Conservation (phyloP, 225 moss, liverwort and hornwort genomes). For the Rhytidiadelphus loreus region DNA sequence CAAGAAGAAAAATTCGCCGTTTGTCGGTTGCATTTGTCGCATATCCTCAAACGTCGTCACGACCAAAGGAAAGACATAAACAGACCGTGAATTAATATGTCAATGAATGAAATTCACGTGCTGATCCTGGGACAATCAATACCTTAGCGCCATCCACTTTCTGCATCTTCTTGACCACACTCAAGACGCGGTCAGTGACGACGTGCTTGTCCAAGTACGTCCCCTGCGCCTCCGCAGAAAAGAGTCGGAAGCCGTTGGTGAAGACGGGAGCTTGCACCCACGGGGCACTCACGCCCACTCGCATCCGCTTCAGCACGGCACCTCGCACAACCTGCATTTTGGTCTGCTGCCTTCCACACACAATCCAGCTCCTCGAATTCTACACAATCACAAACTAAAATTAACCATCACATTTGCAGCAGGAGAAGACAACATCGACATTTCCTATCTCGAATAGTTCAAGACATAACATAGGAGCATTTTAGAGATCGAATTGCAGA, state of each 20-base stretch:
- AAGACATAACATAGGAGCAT: neutral
- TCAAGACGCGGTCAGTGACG: slow-evolving; percentile 75
- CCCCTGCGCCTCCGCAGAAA: slow-evolving; percentile 40
- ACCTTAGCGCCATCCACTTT: slow-evolving; percentile 66
- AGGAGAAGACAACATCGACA: neutral
- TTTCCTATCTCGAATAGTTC: neutral
- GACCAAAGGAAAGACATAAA: neutral
- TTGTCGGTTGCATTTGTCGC: neutral
- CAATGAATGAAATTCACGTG: neutral
- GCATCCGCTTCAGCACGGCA: slow-evolving; percentile 62
- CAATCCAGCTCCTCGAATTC: neutral
- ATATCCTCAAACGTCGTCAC: neutral
- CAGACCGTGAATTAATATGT: neutral
- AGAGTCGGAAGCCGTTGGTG: slow-evolving; percentile 22
- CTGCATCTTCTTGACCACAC: slow-evolving; percentile 67
- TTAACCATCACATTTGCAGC: neutral
- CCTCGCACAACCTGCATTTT: slow-evolving; percentile 85
- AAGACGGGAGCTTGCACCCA: slow-evolving; percentile 24
- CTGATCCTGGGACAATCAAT: neutral
- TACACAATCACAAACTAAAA: neutral
- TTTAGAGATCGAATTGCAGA: neutral
- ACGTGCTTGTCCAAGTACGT: slow-evolving; percentile 75
- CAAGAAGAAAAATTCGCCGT: neutral
- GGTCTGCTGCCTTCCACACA: neutral
- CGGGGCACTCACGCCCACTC: slow-evolving; percentile 61